These are phyloP conservation scores for Candida sithepensis DNA, from an alignment of 805 yeast genomes.

Conservation along the genomic window DNA sequence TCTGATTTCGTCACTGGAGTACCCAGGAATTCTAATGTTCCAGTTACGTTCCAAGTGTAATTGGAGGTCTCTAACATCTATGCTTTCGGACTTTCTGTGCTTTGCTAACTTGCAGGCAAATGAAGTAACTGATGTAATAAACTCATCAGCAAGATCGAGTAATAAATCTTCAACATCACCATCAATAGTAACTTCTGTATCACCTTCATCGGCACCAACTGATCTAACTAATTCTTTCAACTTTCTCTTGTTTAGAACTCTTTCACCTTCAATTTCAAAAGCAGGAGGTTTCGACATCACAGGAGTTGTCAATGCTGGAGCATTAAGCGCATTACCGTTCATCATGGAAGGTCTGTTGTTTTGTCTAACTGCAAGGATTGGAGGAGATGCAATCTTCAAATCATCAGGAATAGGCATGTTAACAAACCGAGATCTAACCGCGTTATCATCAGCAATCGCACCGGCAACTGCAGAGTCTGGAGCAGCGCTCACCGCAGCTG, in stretches of 20 bases:
- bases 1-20: slow-evolving; percentile 85
- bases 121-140: slow-evolving; percentile 82
- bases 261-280: slow-evolving; percentile 74
- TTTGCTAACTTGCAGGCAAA: slow-evolving; percentile 95
- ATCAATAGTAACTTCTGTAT: slow-evolving; percentile 84
- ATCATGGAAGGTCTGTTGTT: slow-evolving; percentile 77
- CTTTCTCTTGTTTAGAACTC: slow-evolving; percentile 87
- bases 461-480: slow-evolving; percentile 2
- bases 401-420: slow-evolving; percentile 70
- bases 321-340: slow-evolving; percentile 75
- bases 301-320: slow-evolving; percentile 73
- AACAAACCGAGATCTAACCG: slow-evolving; percentile 53
- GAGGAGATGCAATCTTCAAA: slow-evolving; percentile 61
- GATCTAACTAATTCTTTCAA: slow-evolving; percentile 81
- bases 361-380: slow-evolving; percentile 56
- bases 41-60: slow-evolving; percentile 88
- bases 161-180: slow-evolving; percentile 94
- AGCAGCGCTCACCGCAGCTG: slow-evolving; percentile 12
- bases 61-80: slow-evolving; percentile 88
- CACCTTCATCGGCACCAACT: slow-evolving; percentile 84
- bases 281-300: slow-evolving; percentile 72
- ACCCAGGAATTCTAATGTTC: slow-evolving; percentile 95
- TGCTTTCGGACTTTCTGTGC: slow-evolving; percentile 81
- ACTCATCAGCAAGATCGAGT: slow-evolving; percentile 92
- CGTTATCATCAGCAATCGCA: slow-evolving; percentile 27